phyloP scores from a whole-genome alignment of 805 yeast genomes.

The Kazachstania kunashirensis region DNA sequence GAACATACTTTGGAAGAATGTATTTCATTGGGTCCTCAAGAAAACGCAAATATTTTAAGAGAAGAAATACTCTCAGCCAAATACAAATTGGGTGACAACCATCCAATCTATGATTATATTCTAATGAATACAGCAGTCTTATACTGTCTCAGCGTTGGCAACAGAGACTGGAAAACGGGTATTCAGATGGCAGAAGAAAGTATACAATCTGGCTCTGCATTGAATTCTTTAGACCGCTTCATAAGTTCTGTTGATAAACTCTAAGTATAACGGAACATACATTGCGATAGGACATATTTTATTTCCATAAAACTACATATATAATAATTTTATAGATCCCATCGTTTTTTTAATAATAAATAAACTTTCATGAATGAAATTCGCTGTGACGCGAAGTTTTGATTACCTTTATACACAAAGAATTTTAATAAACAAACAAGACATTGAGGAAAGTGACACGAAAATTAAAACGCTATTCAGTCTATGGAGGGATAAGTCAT shows the following conservation, averaged over 20 bases:
- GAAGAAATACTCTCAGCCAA: slow-evolving; percentile 36
- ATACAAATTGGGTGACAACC: slow-evolving; percentile 36
- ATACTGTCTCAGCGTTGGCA: slow-evolving; percentile 65
- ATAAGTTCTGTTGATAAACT: slow-evolving; percentile 9
- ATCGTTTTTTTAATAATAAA: too few relatives aligned
- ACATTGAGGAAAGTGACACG: too few relatives aligned
- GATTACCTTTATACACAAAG: too few relatives aligned
- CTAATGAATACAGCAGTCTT: slow-evolving; percentile 80
- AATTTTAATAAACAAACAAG: too few relatives aligned
- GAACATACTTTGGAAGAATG: slow-evolving; percentile 63
- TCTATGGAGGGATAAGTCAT: too few relatives aligned
- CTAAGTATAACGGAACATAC: neutral
- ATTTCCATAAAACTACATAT: too few relatives aligned
- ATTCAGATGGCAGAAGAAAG: slow-evolving; percentile 61
- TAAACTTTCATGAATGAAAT: too few relatives aligned
- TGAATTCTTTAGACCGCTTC: slow-evolving; percentile 47
- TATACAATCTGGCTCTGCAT: slow-evolving; percentile 60
- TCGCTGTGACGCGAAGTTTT: too few relatives aligned
- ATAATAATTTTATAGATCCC: too few relatives aligned
- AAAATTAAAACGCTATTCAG: too few relatives aligned
- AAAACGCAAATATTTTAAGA: slow-evolving; percentile 56
- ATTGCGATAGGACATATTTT: too few relatives aligned
- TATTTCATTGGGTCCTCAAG: slow-evolving; percentile 75
- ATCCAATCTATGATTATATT: slow-evolving; percentile 82
- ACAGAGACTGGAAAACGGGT: slow-evolving; percentile 66